These are phyloP conservation scores for Rhipidocladum racemiflorum DNA, from an alignment of 176 grass and related monocot species.

Conservation along the genomic window DNA sequence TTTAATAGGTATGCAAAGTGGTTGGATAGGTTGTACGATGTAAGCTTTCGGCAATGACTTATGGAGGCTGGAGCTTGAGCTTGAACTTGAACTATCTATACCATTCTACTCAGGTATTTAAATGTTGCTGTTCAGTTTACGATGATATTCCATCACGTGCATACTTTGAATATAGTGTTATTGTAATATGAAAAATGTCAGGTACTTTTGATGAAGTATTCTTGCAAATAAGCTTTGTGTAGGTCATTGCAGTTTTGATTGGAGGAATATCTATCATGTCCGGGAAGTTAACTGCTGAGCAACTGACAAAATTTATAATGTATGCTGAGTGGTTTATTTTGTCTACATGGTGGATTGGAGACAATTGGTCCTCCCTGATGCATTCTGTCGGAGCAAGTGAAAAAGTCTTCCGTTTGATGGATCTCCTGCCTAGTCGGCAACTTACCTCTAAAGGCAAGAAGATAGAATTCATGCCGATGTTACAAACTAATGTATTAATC, in stretches of 20 bases:
- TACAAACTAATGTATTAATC: background rate
- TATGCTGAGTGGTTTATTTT: conserved; percentile 97
- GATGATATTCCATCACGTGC: background rate
- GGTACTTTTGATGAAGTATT: conserved; percentile 46
- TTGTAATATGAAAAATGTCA: background rate
- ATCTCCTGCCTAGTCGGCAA: conserved; percentile 76
- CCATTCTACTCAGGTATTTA: conserved; percentile 90
- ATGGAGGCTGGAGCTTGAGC: conserved; percentile 91
- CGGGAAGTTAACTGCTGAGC: conserved; percentile 78
- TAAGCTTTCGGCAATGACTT: conserved; percentile 89
- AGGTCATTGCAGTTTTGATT: conserved; percentile 95
- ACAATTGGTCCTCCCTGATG: conserved; percentile 98
- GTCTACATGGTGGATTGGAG: conserved; percentile 97
- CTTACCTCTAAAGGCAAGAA: conserved; percentile 73
- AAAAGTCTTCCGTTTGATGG: conserved; percentile 94
- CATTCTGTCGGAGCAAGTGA: conserved; percentile 94
- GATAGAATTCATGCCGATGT: background rate
- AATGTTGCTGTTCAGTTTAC: conserved; percentile 1
- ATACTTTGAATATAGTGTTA: background rate
- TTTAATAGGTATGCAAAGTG: conserved; percentile 81
- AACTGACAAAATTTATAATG: conserved; percentile 95
- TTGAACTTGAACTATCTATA: conserved; percentile 98
- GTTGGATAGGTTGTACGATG: conserved; percentile 80
- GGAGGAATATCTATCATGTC: conserved; percentile 93
- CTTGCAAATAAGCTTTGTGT: conserved; percentile 72